Base-by-base conservation (phyloP, 1,284 basidiomycete species). In the Ceratobasidium papillatum region DNA sequence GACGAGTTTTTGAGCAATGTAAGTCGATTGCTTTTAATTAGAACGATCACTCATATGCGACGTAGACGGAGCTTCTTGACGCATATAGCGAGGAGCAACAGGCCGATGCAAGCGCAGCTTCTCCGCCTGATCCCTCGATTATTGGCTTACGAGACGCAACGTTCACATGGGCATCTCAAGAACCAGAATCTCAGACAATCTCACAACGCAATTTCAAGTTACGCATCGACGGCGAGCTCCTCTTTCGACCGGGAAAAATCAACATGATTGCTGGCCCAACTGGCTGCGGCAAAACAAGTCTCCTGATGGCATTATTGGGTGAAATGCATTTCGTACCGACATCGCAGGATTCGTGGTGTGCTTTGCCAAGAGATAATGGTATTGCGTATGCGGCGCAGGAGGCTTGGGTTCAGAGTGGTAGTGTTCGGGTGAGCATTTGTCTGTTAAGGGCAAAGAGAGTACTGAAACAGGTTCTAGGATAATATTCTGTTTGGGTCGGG, bases 251-350 rank as follows among this genome's bases (percentile, higher is more conserved):
- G 47, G 86, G 86, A 25, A 81, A 84, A 76, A 82, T 91, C 77
- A 91, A 89, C 79, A 80, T 91, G 38, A 86, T 92, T 72, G 82
- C 89, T 41, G 90, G 90, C 22, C 86, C 89, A 0, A 88, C 87
- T 1, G 87, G 83, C 43, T 82, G 81, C 5, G 83, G 83, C 17
- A 78, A 78, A 63, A 72, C 75, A n/a, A 52, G 45, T n/a, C 59
- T 77, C 77, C 78, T 75, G 19, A 49, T 54, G 49, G 83, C 87
- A 86, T 87, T 90, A 78, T 87, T 90, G 19, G 88, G 79, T 0
- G 76, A 77, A 27, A 76, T 77, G 75, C 65, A 77, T 54, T 74
- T 74, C 43, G 27, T 32, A 14, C 34, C 64, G n/a, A 49, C 12
- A 12, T 25, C 30, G 34, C 49, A 59, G 49, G 75, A 76, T 32